Base-by-base conservation (phyloP, 129 eudicot species). In the Lactuca saligna region DNA sequence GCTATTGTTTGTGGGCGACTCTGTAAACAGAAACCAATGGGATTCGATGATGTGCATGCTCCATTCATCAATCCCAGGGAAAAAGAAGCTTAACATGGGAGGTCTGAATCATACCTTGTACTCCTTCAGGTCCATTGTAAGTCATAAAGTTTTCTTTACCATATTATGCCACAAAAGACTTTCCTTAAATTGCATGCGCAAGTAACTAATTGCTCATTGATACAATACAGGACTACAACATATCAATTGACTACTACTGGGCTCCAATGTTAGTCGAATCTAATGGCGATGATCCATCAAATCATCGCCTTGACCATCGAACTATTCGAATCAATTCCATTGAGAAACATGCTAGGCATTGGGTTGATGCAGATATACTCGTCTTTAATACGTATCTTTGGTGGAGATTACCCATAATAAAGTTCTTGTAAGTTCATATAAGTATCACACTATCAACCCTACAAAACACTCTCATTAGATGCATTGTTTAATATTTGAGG, bases 11-110 rank as follows among this genome's bases (percentile, higher is more conserved):
- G 96, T 89, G 15, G 96, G 96, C 6, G 96, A 89, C 78, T 89
- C 96, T 0, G 61, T 89, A 32, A 89, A 86, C 65, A 79, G 96
- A 57, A 83, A 83, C 37, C 96, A 89, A 59, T 89, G 96, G 96
- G 86, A 79, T 12, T 89, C 96, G 2, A 83, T 89, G 96, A 81
- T 89, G 54, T 89, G 96, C 77, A 57, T 89, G 44, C 72, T 86
- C 13, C 82, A 86, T 35, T 59, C 84, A 65, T 57, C 75, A 3
- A 79, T 89, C 68, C 79, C 80, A 7, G 80, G 85, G 37, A 39
- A 37, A 33, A 65, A 84, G 25, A 65, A 73, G 51, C 77, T 78
- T 48, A 57, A 42, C 33, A 8, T 11, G 61, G 69, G 82, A 86
- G 75, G 73, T 63, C 75, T 75, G 48, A 85, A 82, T 60, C 81